Percentiles rank a stretch among this genome's conserved stretches.
phyloP scores from a whole-genome alignment of 169 alveolate genomes.

The Perkinsus marinus region DNA sequence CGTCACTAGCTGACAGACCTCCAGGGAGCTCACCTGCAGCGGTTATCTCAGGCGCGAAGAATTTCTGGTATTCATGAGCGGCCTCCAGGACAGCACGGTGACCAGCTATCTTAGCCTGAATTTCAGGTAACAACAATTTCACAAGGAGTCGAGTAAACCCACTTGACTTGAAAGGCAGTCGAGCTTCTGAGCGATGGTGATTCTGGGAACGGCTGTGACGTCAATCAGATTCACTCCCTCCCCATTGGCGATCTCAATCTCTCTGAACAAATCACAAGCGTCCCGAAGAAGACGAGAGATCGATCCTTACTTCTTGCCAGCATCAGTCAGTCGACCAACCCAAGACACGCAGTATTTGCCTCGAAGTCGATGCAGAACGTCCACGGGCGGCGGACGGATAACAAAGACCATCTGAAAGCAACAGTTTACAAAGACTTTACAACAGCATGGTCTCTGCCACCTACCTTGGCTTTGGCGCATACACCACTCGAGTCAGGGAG shows the following conservation, averaged over 20 bases:
- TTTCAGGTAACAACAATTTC: too few relatives aligned
- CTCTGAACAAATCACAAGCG: background rate
- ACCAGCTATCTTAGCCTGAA: background rate
- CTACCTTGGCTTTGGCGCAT: background rate
- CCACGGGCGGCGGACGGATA: background rate
- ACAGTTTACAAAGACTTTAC: background rate
- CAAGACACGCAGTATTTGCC: background rate
- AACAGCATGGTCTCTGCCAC: background rate
- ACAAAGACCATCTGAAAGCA: background rate
- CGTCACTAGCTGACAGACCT: background rate
- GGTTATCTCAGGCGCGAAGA: constrained; percentile 67
- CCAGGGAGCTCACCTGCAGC: constrained; percentile 70
- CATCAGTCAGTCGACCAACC: background rate
- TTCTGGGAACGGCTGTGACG: constrained; percentile 59
- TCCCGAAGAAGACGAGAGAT: background rate
- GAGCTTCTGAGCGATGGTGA: constrained; percentile 74
- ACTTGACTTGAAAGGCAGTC: constrained; percentile 76
- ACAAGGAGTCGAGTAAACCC: constrained; percentile 61
- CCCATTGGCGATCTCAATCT: background rate
- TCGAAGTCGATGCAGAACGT: background rate
- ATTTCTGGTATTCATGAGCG: constrained; percentile 63
- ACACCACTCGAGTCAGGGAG: background rate
- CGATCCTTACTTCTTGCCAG: background rate
- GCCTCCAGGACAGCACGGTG: constrained; percentile 86
- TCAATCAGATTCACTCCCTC: background rate